Base-by-base conservation (phyloP, 1,284 basidiomycete genomes). In the Heterobasidion occidentale region DNA sequence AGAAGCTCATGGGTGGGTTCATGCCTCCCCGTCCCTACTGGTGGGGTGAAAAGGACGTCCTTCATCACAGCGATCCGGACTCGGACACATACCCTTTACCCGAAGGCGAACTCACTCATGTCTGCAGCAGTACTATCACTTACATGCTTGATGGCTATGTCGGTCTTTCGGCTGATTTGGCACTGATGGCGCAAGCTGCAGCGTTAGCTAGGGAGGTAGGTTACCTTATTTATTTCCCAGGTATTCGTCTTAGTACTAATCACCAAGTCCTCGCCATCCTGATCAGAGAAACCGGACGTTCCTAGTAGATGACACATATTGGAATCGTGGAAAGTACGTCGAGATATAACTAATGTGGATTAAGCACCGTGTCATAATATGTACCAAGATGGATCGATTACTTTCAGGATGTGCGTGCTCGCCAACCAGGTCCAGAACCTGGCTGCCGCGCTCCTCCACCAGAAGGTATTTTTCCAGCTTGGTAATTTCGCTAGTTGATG, bases 111-210 rank as follows among this genome's bases (percentile, higher is more conserved):
- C 59, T 51, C 8, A 67, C 65, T n/a, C 61, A 65, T 15, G 66
- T 79, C 15, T 88, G 85, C 68, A 71, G 67, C 14, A 81, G 76
- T 56, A 84, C 81, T 0, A 79, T 88, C 61, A 88, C 85, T 0
- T 88, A 88, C 63, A 76, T 85, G 78, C 71, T 88, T 44, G 83
- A 84, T 63, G 84, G 84, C 7, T 70, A 76, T 51, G 80, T 84
- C 7, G 85, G 85, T 33, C 71, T 88, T 19, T 66, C 78, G 19
- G 80, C 80, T 42, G 85, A 88, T 62, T 65, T 88, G 56, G 83
- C 81, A 1, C 65, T 86, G 46, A 76, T 87, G 70, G 81, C 83
- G 3, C 85, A 87, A 67, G 75, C 75, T 42, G 84, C 85, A 9
- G 82, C 77, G 2, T 68, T 87, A 51, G 84, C 86, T 55, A 74